phyloP scores from a whole-genome alignment of 352 stramenopile species.

The Phytophthora sansomeana region DNA sequence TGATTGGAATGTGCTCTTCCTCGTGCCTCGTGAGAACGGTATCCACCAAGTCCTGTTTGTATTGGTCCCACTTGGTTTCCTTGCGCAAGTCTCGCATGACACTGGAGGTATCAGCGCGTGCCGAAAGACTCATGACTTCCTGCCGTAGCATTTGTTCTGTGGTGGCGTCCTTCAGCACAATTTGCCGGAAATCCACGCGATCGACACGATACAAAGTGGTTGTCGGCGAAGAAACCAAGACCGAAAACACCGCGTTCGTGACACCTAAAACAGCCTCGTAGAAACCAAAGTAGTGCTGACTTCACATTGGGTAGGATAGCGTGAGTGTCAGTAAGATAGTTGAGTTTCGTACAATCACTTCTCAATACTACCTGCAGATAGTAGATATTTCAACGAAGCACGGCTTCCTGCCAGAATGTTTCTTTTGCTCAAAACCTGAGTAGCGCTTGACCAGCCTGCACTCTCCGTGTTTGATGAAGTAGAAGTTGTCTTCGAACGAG shows the following conservation, averaged over 20 bases:
- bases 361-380: slow-evolving; percentile 47
- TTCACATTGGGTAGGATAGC: slow-evolving; percentile 15
- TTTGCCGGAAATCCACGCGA: slow-evolving; percentile 74
- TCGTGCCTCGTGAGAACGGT: slow-evolving; percentile 48
- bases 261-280: slow-evolving; percentile 58
- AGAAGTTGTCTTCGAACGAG: slow-evolving; percentile 52
- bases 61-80: slow-evolving; percentile 59
- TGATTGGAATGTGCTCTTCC: slow-evolving; percentile 44
- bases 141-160: slow-evolving; percentile 55
- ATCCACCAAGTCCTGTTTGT: slow-evolving; percentile 55
- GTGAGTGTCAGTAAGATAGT: background rate
- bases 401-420: slow-evolving; percentile 20
- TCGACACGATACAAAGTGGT: slow-evolving; percentile 72
- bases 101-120: slow-evolving; percentile 48
- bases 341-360: slow-evolving; percentile 1
- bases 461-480: slow-evolving; percentile 73
- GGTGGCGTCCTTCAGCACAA: slow-evolving; percentile 58
- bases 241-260: slow-evolving; percentile 55
- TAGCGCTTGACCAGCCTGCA: slow-evolving; percentile 72
- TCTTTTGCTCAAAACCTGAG: slow-evolving; percentile 24
- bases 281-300: slow-evolving; percentile 69
- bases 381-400: slow-evolving; percentile 68
- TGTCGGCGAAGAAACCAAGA: slow-evolving; percentile 67
- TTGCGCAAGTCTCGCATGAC: slow-evolving; percentile 56
- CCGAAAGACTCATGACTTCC: slow-evolving; percentile 50